phyloP scores from a whole-genome alignment of 768 basidiomycete species.

The Boletus patriciae region DNA sequence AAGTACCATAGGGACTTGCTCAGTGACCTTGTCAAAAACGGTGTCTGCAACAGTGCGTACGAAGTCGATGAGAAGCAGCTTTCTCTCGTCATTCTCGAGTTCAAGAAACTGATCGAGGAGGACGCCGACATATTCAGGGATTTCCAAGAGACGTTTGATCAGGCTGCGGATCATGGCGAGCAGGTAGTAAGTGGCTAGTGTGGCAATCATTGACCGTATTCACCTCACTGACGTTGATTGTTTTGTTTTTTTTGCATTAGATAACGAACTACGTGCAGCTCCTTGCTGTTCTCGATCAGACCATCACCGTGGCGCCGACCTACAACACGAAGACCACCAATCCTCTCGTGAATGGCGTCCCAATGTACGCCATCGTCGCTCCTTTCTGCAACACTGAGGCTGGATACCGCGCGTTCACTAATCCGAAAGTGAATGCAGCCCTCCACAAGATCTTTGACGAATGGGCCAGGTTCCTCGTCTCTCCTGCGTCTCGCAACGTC shows the following conservation, averaged over 20 bases:
- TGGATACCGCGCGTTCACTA: conserved; percentile 26
- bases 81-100: conserved; percentile 18
- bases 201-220: not conserved
- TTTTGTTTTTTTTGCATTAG: not conserved
- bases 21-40: conserved; percentile 22
- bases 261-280: conserved; percentile 1
- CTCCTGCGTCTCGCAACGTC: conserved; percentile 43
- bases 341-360: conserved; percentile 17
- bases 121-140: conserved; percentile 17
- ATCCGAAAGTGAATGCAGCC: conserved; percentile 43
- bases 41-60: conserved; percentile 11
- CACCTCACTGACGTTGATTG: not conserved
- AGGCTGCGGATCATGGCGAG: conserved; percentile 3
- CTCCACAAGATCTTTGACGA: conserved; percentile 50
- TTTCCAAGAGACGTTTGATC: conserved; percentile 28
- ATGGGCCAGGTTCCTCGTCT: conserved; percentile 50
- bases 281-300: conserved; percentile 9
- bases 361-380: conserved; percentile 20
- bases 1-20: conserved; percentile 24
- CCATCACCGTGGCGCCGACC: too few relatives aligned
- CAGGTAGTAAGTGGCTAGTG: conserved; percentile 6
- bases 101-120: conserved; percentile 27
- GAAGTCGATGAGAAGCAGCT: conserved; percentile 8
- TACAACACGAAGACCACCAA: too few relatives aligned
- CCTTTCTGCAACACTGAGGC: conserved; percentile 23